Conservation (phyloP, 345 rosid genomes). For the Syzygium aqueum region DNA sequence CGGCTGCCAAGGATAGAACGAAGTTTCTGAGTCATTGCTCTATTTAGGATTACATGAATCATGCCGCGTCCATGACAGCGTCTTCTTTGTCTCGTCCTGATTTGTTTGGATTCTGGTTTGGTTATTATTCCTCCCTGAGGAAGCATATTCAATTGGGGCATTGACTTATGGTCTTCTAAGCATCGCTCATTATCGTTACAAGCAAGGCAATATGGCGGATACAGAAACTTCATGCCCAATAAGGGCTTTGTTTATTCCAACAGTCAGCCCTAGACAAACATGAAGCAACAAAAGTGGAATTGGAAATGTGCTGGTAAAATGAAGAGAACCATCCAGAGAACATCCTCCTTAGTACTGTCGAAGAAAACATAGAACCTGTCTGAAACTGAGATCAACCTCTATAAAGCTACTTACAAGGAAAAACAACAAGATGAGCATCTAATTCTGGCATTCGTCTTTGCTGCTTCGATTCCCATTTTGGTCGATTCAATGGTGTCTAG, state of each 20-base stretch:
- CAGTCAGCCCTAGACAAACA: neutral
- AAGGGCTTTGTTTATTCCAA: neutral
- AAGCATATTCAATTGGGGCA: neutral
- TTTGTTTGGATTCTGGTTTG: neutral
- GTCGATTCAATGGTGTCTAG: neutral
- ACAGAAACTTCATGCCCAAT: neutral
- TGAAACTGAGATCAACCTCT: neutral
- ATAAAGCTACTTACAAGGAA: neutral
- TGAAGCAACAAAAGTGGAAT: neutral
- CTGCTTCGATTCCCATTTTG: neutral
- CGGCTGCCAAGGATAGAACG: neutral
- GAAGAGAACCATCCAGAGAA: neutral
- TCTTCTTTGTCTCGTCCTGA: neutral
- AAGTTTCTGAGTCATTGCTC: neutral
- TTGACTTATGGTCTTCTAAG: neutral
- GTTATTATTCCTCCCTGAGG: neutral
- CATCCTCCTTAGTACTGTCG: neutral
- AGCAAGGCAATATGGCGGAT: neutral
- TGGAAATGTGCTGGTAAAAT: neutral
- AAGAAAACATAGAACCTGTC: neutral
- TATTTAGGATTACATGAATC: neutral
- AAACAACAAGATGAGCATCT: neutral
- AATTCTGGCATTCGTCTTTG: neutral
- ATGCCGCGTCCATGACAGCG: accelerated
- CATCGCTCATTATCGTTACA: neutral